Conservation (phyloP, 805 yeast genomes). For the Yamadazyma sp. region DNA sequence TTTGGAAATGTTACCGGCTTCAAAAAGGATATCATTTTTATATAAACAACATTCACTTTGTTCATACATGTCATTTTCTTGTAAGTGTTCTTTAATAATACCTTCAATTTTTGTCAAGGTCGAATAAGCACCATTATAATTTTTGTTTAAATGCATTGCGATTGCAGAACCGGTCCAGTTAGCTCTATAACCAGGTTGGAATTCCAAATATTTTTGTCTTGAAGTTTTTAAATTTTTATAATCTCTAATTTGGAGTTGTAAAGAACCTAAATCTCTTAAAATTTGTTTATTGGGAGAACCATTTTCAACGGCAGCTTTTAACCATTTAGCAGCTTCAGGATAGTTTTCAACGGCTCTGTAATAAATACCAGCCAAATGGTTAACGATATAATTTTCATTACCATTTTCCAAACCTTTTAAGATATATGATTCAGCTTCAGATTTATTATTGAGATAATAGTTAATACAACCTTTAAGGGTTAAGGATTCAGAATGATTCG, state of each 20-base stretch:
- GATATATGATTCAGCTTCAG: conserved; percentile 63
- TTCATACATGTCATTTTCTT: conserved; percentile 68
- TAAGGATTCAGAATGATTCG: conserved; percentile 73
- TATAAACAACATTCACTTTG: conserved; percentile 77
- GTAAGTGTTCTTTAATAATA: conserved; percentile 63
- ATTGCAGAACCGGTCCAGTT: conserved; percentile 88
- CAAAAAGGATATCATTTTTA: conserved; percentile 63
- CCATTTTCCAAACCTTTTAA: conserved; percentile 59
- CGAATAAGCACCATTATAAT: conserved; percentile 63
- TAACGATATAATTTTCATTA: conserved; percentile 62
- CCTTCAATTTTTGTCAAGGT: conserved; percentile 76
- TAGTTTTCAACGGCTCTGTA: conserved; percentile 69
- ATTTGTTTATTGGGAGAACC: conserved; percentile 79
- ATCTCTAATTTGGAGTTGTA: conserved; percentile 80
- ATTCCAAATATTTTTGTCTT: conserved; percentile 66
- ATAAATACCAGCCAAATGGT: conserved; percentile 84
- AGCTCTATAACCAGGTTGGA: conserved; percentile 78
- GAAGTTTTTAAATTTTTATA: conserved; percentile 59
- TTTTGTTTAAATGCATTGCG: conserved; percentile 75
- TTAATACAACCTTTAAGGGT: conserved; percentile 80
- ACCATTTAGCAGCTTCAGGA: conserved; percentile 74
- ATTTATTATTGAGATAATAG: conserved; percentile 48
- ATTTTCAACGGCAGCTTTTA: conserved; percentile 67
- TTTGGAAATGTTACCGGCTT: conserved; percentile 56
- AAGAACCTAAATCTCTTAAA: conserved; percentile 73